Evolutionary conservation across 192 early-diverging fungal genomes (phyloP).

Genomic region (Backusella tarrabulga): DNA sequence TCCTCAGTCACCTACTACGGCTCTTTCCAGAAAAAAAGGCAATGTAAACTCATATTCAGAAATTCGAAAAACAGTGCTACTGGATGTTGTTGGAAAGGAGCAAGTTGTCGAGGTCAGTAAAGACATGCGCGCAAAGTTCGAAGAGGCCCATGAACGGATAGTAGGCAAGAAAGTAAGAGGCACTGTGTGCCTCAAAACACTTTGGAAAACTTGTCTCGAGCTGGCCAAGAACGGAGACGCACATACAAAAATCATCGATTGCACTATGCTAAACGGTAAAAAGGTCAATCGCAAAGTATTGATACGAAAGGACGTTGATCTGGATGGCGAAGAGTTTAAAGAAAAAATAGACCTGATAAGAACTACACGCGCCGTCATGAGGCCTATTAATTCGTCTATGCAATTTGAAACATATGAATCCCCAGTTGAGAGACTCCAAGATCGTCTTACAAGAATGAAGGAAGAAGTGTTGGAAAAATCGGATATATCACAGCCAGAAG

Average conservation of each 20-base stretch:
- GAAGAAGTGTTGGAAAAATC: not conserved
- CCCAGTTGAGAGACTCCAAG: not conserved
- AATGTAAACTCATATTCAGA: not conserved
- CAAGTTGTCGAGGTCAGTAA: not conserved
- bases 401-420: not conserved
- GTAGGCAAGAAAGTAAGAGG: not conserved
- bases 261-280: constrained; percentile 2
- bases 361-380: not conserved
- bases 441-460: constrained; percentile 14
- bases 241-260: not conserved
- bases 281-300: not conserved
- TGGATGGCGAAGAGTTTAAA: not conserved
- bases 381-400: too few species aligned
- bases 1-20: not conserved
- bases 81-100: not conserved
- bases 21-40: not conserved
- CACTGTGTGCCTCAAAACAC: not conserved
- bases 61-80: not conserved
- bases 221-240: constrained; percentile 9
- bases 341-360: constrained; percentile 2
- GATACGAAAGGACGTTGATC: constrained; percentile 9
- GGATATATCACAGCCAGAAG: not conserved
- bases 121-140: not conserved
- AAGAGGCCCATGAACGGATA: not conserved
- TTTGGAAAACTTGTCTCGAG: not conserved